Percentiles rank a stretch among this genome's conserved stretches.
Evolutionary conservation across 805 yeast genomes (phyloP).

Genomic region (Barnettozyma botsteinii): DNA sequence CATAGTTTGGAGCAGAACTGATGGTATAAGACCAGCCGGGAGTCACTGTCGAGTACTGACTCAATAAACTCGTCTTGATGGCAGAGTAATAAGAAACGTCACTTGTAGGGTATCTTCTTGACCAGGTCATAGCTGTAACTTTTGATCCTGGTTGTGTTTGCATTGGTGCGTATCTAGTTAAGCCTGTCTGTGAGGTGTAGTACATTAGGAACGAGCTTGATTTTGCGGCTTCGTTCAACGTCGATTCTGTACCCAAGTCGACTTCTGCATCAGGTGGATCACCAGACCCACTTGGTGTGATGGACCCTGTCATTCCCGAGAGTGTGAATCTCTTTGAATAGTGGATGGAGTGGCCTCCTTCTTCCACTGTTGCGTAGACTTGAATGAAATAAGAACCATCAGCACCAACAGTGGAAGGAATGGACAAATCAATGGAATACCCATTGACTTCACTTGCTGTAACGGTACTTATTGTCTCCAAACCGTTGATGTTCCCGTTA

Average conservation of each 20-base stretch:
- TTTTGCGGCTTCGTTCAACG: slow-evolving; percentile 33
- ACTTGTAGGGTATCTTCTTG: slow-evolving; percentile 62
- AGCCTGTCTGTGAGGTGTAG: slow-evolving; percentile 76
- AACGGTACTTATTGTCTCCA: slow-evolving; percentile 27
- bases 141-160: slow-evolving; percentile 78
- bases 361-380: slow-evolving; percentile 39
- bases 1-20: slow-evolving; percentile 60
- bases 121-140: slow-evolving; percentile 61
- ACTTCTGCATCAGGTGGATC: slow-evolving; percentile 39
- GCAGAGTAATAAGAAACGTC: slow-evolving; percentile 57
- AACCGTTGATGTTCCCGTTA: slow-evolving; percentile 41
- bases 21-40: slow-evolving; percentile 79
- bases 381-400: slow-evolving; percentile 74
- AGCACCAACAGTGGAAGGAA: slow-evolving; percentile 43
- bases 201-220: slow-evolving; percentile 56
- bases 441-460: slow-evolving; percentile 28
- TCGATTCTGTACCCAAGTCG: slow-evolving; percentile 29
- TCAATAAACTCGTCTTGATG: slow-evolving; percentile 22
- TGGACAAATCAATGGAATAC: slow-evolving; percentile 33
- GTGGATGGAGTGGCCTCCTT: slow-evolving; percentile 48
- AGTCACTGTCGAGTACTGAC: slow-evolving; percentile 61
- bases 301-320: slow-evolving; percentile 66
- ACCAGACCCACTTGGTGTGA: slow-evolving; percentile 35
- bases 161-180: slow-evolving; percentile 84
- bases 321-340: slow-evolving; percentile 64